Base-by-base conservation (phyloP, 495 filamentous ascomycete species). In the Podospora pseudoanserina region DNA sequence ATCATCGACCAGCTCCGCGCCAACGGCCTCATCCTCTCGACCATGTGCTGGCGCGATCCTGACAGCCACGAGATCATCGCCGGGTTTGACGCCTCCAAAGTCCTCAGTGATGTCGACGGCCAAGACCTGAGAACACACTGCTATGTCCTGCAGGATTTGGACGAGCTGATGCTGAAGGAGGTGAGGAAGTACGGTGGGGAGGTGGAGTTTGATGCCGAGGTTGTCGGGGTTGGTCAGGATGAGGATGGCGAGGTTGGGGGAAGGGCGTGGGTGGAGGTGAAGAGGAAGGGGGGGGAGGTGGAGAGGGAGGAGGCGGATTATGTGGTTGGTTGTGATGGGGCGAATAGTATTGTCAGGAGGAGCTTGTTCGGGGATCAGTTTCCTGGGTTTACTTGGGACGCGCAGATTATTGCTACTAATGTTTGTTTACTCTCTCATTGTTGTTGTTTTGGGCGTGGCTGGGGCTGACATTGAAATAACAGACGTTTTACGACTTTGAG, bases 371-470 rank as follows among this genome's bases (percentile, higher is more conserved):
- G 87, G 5, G 80, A 85, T 16, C 76, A 83, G 32, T 89, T 83
- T 70, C 85, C 85, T 0, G 86, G 86, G 0, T 82, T 86, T 67
- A 90, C 87, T 5, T 82, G 84, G 78, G 79, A 87, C 53, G 78
- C 77, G 55, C 86, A 88, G 68, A 85, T 90, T 60, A 80, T 90
- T 39, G 87, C 87, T 32, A 87, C 86, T n/a, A 90, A 90, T 75
- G 68, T 75, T 18, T 63, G 67, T 69, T 55, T 1, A 49, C 16
- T 19, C 0, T 13, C 19, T 19, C 19, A 30, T 65, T 18, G 4
- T 18, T 55, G 23, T 23, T 23, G 23, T 15, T 53, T 23, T 49
- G 54, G 15, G 54, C 0, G 15, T 57, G 16, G 54, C 23, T 23
- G 15, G 20, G 20, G 54, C 54, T 57, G 39, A 39, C 9, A 39